Conservation (phyloP, 2,329 filamentous ascomycete species). For the Clonostachys solani region DNA sequence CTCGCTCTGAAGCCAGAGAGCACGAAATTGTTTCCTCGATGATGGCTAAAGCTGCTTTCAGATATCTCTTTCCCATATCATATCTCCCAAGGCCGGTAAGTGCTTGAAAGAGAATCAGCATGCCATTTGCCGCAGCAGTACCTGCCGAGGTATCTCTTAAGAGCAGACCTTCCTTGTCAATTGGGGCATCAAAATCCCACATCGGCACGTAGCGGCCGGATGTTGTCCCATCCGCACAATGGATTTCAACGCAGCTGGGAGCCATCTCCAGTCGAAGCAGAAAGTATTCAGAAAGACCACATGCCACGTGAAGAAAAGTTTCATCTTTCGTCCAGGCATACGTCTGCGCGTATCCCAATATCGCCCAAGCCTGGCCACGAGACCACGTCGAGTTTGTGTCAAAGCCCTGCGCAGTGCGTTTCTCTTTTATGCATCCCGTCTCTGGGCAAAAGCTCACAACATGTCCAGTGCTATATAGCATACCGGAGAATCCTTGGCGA, state of each 20-base stretch:
- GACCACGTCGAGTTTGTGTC: constrained; percentile 37
- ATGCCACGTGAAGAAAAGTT: constrained; percentile 34
- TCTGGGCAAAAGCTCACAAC: constrained; percentile 34
- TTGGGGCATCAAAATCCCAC: constrained; percentile 41
- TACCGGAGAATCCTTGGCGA: not conserved
- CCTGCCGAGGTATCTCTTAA: constrained; percentile 30
- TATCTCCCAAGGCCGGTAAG: constrained; percentile 5
- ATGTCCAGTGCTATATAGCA: constrained; percentile 32
- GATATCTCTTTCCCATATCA: not conserved
- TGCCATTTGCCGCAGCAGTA: constrained; percentile 28
- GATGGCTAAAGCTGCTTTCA: constrained; percentile 2
- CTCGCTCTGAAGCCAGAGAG: constrained; percentile 1
- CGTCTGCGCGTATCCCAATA: constrained; percentile 39
- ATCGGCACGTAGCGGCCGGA: constrained; percentile 21
- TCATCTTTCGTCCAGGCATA: constrained; percentile 37
- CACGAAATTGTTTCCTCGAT: not conserved
- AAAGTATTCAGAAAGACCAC: constrained; percentile 39
- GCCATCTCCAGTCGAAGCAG: constrained; percentile 25
- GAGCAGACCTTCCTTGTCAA: constrained; percentile 6
- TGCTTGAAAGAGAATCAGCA: constrained; percentile 24
- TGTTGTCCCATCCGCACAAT: not conserved
- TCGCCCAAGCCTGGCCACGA: constrained; percentile 43
- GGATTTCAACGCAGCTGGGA: not conserved
- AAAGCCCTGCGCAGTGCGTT: constrained; percentile 42
- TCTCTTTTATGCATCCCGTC: constrained; percentile 28